These are phyloP conservation scores for Talaromyces marneffei DNA, from an alignment of 2,329 filamentous ascomycete species.

Conservation along the genomic window DNA sequence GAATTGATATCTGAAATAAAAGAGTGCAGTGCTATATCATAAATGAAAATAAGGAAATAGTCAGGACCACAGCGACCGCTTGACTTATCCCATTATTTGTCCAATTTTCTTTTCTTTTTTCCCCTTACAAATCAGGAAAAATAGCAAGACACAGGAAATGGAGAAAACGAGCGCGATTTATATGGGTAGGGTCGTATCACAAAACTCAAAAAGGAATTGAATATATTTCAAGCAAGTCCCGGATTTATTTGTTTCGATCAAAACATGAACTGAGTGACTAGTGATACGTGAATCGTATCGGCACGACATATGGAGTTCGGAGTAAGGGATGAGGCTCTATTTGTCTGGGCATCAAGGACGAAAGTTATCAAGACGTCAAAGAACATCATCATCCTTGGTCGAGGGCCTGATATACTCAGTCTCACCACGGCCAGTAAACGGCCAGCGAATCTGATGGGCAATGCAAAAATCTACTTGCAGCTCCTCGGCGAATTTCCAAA, in stretches of 20 bases:
- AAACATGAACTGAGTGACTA: neutral
- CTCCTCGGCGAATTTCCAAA: constrained; percentile 51
- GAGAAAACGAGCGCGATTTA: neutral
- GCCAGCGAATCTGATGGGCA: constrained; percentile 27
- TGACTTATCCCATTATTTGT: neutral
- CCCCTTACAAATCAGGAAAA: neutral
- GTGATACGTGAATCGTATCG: neutral
- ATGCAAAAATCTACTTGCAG: constrained; percentile 26
- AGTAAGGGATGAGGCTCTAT: constrained; percentile 2
- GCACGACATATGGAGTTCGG: constrained; percentile 1
- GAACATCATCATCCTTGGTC: neutral
- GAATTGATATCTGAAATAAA: neutral
- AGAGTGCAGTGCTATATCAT: neutral
- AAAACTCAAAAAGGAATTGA: neutral
- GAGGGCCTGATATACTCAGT: neutral
- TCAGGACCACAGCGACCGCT: neutral
- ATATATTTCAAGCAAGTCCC: neutral
- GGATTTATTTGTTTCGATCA: neutral
- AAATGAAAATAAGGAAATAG: neutral
- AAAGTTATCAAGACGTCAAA: too few species aligned
- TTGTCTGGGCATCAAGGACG: neutral
- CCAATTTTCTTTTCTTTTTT: neutral
- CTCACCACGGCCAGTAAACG: constrained; percentile 20
- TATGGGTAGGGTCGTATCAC: neutral
- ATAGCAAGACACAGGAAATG: neutral